Evolutionary conservation across 2,329 filamentous ascomycete genomes (phyloP).

Genomic region (Epichloe baconii): DNA sequence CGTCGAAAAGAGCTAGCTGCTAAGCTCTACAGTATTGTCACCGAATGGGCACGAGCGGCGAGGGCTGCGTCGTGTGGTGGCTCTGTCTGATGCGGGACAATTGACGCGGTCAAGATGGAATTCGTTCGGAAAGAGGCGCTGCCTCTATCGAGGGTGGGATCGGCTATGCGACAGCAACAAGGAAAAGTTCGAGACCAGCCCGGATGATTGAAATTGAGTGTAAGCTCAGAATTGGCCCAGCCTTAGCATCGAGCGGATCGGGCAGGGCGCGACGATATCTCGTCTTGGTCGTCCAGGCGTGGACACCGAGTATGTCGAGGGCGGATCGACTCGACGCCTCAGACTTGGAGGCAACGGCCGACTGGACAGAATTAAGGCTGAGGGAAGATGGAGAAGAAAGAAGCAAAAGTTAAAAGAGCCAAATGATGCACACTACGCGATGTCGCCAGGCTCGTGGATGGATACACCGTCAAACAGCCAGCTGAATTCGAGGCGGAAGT

Average conservation of each 20-base stretch:
- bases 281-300: constrained; percentile 26
- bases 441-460: constrained; percentile 8
- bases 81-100: background rate
- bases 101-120: background rate
- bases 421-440: constrained; percentile 12
- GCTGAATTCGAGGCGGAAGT: constrained; percentile 9
- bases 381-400: background rate
- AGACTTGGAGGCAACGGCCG: background rate
- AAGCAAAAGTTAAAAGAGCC: constrained; percentile 9
- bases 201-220: constrained; percentile 19
- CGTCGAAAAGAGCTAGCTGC: background rate
- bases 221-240: constrained; percentile 22
- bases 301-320: constrained; percentile 10
- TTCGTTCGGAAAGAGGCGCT: constrained; percentile 18
- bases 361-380: constrained; percentile 1
- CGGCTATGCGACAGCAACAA: constrained; percentile 11
- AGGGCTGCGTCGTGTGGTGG: background rate
- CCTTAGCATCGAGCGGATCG: constrained; percentile 34
- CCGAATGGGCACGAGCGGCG: background rate
- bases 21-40: background rate
- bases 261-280: constrained; percentile 13
- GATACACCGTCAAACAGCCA: constrained; percentile 10
- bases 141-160: constrained; percentile 13
- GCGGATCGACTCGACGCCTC: constrained; percentile 14
- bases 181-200: constrained; percentile 36